These are phyloP conservation scores for Cucurbita ficifolia DNA, from an alignment of 306 rosid species.

Conservation along the genomic window DNA sequence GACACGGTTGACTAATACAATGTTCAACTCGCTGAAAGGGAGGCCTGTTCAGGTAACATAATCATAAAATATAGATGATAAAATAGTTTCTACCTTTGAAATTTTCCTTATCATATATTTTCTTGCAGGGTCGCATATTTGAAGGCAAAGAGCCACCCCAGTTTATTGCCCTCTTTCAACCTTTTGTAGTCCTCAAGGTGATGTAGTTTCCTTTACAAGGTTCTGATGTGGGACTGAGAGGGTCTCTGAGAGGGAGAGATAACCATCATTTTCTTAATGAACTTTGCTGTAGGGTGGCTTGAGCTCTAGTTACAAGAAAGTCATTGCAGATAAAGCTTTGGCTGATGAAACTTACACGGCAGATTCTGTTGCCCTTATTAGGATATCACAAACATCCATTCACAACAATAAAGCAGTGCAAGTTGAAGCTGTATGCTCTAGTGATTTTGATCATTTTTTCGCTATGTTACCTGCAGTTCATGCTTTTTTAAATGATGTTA, in stretches of 20 bases:
- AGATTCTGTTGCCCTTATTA: constrained; percentile 62
- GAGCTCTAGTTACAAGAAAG: constrained; percentile 76
- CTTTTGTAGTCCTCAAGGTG: constrained; percentile 87
- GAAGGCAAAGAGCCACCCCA: constrained; percentile 94
- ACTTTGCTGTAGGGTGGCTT: constrained; percentile 66
- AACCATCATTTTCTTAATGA: not conserved
- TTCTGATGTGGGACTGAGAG: constrained; percentile 6
- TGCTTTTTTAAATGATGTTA: not conserved
- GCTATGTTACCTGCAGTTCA: not conserved
- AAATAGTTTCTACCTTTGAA: not conserved
- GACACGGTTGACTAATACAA: constrained; percentile 65
- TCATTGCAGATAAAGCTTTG: constrained; percentile 52
- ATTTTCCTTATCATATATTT: not conserved
- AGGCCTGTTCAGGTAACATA: constrained; percentile 89
- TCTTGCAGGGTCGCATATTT: constrained; percentile 76
- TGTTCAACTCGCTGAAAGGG: constrained; percentile 89
- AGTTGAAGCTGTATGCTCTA: constrained; percentile 74
- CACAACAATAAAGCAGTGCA: constrained; percentile 79
- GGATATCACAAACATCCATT: constrained; percentile 63
- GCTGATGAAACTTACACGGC: constrained; percentile 63
- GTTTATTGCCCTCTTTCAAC: constrained; percentile 79
- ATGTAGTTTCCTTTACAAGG: not conserved
- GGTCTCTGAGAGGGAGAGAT: not conserved
- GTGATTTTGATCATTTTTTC: not conserved
- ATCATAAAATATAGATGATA: not conserved